Evolutionary conservation across 352 stramenopile species (phyloP).

Genomic region (Phytopythium delawarense): DNA sequence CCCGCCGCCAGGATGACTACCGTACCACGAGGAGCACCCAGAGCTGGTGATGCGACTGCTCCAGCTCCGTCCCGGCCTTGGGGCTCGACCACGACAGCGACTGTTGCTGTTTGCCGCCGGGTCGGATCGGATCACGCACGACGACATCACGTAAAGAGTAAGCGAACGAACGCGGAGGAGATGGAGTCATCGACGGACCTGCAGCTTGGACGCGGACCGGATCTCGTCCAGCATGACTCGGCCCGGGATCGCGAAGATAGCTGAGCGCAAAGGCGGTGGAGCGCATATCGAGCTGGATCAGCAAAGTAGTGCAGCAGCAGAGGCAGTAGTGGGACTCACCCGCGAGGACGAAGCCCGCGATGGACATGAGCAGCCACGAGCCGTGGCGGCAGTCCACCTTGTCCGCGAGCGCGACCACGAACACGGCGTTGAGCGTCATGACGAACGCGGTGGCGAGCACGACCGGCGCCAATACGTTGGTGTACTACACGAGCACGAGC

Average conservation of each 20-base stretch:
- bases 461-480: constrained; percentile 45
- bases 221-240: constrained; percentile 61
- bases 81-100: constrained; percentile 2
- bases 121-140: not conserved
- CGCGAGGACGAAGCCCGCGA: constrained; percentile 50
- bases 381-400: constrained; percentile 62
- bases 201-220: constrained; percentile 37
- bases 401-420: constrained; percentile 39
- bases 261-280: constrained; percentile 12
- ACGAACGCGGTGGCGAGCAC: constrained; percentile 44
- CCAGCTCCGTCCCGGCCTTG: constrained; percentile 36
- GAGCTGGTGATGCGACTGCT: constrained; percentile 66
- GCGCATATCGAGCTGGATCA: too few species aligned
- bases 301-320: not conserved
- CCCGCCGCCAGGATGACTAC: not conserved
- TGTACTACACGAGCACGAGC: constrained; percentile 20
- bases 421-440: constrained; percentile 46
- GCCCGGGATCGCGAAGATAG: constrained; percentile 56
- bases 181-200: constrained; percentile 21
- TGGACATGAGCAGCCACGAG: constrained; percentile 70
- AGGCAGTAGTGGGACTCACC: constrained; percentile 17
- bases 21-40: constrained; percentile 64
- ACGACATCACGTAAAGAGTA: not conserved
- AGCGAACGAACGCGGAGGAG: not conserved
- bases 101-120: constrained; percentile 2